Evolutionary conservation across 192 early-diverging fungal species (phyloP), one percentile per base, ranked within the genome.

Genomic region (Oehlia diaphana): DNA sequence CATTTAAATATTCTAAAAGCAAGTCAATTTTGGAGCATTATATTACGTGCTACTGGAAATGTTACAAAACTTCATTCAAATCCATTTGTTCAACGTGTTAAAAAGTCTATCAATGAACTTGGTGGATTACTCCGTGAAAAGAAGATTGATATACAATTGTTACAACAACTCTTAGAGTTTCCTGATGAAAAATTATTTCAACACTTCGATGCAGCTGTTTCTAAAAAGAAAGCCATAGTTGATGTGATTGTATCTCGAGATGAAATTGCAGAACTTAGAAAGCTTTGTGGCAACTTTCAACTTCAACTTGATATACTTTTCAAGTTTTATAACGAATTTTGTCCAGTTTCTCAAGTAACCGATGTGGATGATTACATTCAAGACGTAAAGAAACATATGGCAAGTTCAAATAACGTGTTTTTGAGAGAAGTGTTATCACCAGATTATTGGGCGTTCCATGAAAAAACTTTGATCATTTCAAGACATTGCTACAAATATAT

Each of bases 1-100:
- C 68, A 44, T 42, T 42, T 70, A 12, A 42, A n/a, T n/a, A 12
- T 70, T n/a, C 39, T 70, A 44, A 19, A 4, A n/a, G 31, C 7
- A n/a, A 39, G 37, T 39, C 6, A 44, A 42, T 70, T 70, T 70
- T 70, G 68, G 68, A 47, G 7, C 1, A 9, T n/a, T 44, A 21
- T 70, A 42, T 70, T 70, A 58, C 19, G 53, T 19, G 53, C 53
- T 58, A 58, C 53, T 58, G 53, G 53, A 58, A 58, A 58, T 58
- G 53, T 58, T 58, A 19, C 14, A 58, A 21, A 58, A 58, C 53
- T 58, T 58, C 53, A n/a, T 58, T 58, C 19, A 58, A 58, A 58
- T 21, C 19, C 53, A 7, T 58, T 58, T 7, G 53, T 58, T 21
- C 53, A 58, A 21, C 53, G 19, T 21, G 19, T 58, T 58, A 58